Evolutionary conservation across 257 asterid genomes (phyloP), one percentile per base, ranked within the genome.

Genomic region (Linderniella brevidens): DNA sequence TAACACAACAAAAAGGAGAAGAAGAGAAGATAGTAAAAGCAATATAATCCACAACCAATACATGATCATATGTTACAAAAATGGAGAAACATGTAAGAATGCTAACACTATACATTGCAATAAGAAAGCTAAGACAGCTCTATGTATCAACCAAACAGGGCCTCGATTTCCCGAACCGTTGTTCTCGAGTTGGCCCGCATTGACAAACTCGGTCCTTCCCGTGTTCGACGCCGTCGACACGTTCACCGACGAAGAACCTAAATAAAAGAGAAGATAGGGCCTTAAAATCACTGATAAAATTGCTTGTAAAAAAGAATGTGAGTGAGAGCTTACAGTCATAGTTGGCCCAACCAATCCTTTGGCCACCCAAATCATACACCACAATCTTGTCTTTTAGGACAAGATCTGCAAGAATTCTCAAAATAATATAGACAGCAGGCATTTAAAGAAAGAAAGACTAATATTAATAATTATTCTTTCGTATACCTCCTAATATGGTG

Each of bases 401-500:
- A 41, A 87, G 80, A 66, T 87, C 97, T 82, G 81, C 60, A n/a
- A n/a, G n/a, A n/a, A 67, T 10, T 53, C 49, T 37, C 8, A 41
- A 17, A 18, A 11, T 42, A 37, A n/a, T n/a, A n/a, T n/a, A n/a
- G n/a, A n/a, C n/a, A n/a, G n/a, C n/a, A n/a, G n/a, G n/a, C n/a
- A n/a, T n/a, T n/a, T n/a, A n/a, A n/a, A n/a, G n/a, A n/a, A n/a
- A n/a, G n/a, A n/a, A n/a, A n/a, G n/a, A n/a, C n/a, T n/a, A n/a
- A n/a, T n/a, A n/a, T n/a, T n/a, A n/a, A n/a, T n/a, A n/a, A n/a
- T n/a, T n/a, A n/a, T n/a, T n/a, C n/a, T n/a, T n/a, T 19, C 52
- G 48, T 53, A 16, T 79, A 86, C 95, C 97, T 73, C 97, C 97
- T 65, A 87, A 71, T 56, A 83, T 83, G 17, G 97, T 79, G 43